Base-by-base conservation (phyloP, 169 alveolate genomes). In the Plasmodium malariae region DNA sequence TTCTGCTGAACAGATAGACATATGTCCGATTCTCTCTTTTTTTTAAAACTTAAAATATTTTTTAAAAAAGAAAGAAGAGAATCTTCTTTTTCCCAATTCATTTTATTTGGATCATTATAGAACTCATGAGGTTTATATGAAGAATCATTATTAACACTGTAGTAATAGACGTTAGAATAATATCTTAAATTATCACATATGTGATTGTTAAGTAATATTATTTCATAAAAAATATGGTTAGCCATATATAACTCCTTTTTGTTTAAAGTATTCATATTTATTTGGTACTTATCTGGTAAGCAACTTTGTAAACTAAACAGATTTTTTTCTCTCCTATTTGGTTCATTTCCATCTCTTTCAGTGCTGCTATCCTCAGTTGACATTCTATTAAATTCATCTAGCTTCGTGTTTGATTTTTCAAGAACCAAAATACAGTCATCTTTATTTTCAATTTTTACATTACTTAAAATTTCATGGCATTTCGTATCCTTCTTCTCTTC, bases 181-280 rank as follows among this genome's bases (percentile, higher is more conserved):
- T 55, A 49, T 32, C 60, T 54, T 63, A 86, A 86, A 69, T 86
- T 86, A 36, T 86, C 86, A 63, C 92, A 86, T 63, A 86, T 37
- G 70, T 86, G 92, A 37, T 57, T 68, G 43, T 69, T 86, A 19
- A 86, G 65, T 49, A 86, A 65, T 19, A 86, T 69, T 30, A 86
- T 86, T 49, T 86, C 92, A 65, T 86, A 86, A 65, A 86, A 86
- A 24, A 69, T 86, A 34, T 86, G 87, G 62, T 70, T 86, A n/a
- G 72, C 59, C 92, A 86, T 70, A 34, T 71, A 71, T 17, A 86
- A 30, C 87, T 86, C 70, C 63, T 70, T 59, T 34, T 21, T 71
- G 26, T 40, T 71, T 63, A 86, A 49, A 6, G 24, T 69, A 30
- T 86, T 86, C 76, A 86, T 45, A 19, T 86, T 57, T 45, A 69